Conservation (phyloP, 1,139 yeast species). For the Candida pseudocylindracea region DNA sequence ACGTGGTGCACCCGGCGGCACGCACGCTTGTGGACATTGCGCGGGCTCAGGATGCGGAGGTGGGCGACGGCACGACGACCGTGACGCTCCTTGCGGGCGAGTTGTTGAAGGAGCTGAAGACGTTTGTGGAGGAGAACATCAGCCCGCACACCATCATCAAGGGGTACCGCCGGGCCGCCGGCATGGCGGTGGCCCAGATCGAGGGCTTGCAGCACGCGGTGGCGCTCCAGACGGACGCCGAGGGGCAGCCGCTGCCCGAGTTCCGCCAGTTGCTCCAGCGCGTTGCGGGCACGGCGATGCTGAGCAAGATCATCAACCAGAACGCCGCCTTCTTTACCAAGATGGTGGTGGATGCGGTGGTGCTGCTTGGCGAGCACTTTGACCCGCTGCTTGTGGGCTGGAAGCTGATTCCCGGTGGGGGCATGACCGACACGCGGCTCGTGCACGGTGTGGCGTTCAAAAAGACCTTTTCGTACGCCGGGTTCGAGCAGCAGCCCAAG, state of each 20-base stretch:
- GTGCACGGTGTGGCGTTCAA: conserved; percentile 93
- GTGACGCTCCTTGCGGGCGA: conserved; percentile 93
- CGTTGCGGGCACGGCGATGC: conserved; percentile 96
- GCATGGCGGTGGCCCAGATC: conserved; percentile 52
- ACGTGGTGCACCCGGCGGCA: conserved; percentile 97
- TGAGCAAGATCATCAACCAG: conserved; percentile 74
- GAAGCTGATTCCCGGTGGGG: conserved; percentile 91
- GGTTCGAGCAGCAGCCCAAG: conserved; percentile 82
- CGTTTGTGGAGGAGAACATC: conserved; percentile 87
- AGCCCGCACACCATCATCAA: conserved; percentile 74
- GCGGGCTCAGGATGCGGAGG: conserved; percentile 95
- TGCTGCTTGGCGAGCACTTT: conserved; percentile 62
- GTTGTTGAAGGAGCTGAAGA: conserved; percentile 71
- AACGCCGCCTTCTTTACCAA: conserved; percentile 80
- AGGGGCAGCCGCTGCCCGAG: conserved; percentile 7
- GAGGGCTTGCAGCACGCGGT: conserved; percentile 49
- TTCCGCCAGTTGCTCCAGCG: conserved; percentile 64
- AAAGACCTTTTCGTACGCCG: conserved; percentile 68
- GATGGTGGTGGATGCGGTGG: conserved; percentile 92
- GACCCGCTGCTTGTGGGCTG: conserved; percentile 86
- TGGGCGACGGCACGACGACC: conserved; percentile 97
- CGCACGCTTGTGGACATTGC: conserved; percentile 87
- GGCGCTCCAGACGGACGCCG: conserved; percentile 21
- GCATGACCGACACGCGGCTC: conserved; percentile 79
- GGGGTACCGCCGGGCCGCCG: conserved; percentile 71